Conservation (phyloP, 495 filamentous ascomycete genomes). For the Xylaria sp. region DNA sequence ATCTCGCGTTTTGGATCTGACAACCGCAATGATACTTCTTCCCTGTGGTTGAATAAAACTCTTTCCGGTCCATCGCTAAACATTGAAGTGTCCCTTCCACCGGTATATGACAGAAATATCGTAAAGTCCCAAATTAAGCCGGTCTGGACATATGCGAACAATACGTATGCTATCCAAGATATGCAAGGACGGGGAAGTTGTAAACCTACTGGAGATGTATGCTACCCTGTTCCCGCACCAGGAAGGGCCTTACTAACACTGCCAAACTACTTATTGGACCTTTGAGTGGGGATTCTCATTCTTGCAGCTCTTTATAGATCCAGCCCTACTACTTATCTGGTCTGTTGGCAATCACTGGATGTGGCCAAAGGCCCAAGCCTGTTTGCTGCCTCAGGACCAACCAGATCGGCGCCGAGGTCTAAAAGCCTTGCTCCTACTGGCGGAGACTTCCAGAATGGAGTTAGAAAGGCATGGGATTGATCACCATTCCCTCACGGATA, state of each 20-base stretch:
- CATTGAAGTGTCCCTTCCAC: constrained; percentile 22
- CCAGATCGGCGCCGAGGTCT: constrained; percentile 25
- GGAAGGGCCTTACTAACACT: background rate
- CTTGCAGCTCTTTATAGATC: constrained; percentile 24
- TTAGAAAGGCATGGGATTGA: constrained; percentile 26
- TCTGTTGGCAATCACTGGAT: constrained; percentile 25
- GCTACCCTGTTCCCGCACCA: constrained; percentile 13
- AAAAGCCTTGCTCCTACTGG: constrained; percentile 29
- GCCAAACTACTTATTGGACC: background rate
- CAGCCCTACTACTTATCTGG: constrained; percentile 22
- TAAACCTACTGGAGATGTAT: constrained; percentile 26
- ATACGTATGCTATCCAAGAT: constrained; percentile 26
- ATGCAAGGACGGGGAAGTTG: constrained; percentile 23
- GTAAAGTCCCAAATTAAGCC: no score
- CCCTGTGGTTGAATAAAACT: constrained; percentile 10
- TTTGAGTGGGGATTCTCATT: constrained; percentile 33
- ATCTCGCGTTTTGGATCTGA: constrained; percentile 19
- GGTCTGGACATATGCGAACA: constrained; percentile 24
- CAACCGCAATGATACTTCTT: constrained; percentile 16
- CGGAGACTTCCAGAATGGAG: constrained; percentile 27
- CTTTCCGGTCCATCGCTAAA: constrained; percentile 25
- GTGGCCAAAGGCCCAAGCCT: constrained; percentile 29
- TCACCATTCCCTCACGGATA: constrained; percentile 24
- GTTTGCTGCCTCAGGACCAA: constrained; percentile 22
- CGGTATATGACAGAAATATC: background rate